These are phyloP conservation scores for Phtheirospermum japonicum DNA, from an alignment of 257 asterid species.

Conservation along the genomic window DNA sequence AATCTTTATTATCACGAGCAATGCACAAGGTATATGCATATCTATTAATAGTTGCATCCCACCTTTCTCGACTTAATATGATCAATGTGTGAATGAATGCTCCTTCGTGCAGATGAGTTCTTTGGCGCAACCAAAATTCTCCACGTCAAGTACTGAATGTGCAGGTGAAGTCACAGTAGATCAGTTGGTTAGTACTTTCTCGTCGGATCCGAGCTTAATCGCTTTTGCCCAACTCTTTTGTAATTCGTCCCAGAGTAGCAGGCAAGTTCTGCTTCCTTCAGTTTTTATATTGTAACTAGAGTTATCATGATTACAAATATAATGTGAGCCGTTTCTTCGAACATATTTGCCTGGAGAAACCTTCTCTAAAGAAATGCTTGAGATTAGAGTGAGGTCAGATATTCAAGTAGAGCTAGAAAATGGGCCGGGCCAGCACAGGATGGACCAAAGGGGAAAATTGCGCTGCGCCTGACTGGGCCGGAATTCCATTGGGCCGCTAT, in stretches of 20 bases:
- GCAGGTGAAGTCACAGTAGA: constrained; percentile 67
- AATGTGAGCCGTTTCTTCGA: not conserved
- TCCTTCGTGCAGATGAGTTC: constrained; percentile 63
- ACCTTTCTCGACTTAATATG: constrained; percentile 8
- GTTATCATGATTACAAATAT: constrained; percentile 10
- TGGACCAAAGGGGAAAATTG: no score
- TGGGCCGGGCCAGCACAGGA: no score
- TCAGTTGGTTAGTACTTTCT: constrained; percentile 89
- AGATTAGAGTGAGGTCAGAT: not conserved
- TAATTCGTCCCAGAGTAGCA: constrained; percentile 66
- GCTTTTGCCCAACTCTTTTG: constrained; percentile 94
- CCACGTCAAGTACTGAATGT: constrained; percentile 36
- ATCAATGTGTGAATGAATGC: constrained; percentile 29
- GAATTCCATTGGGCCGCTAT: no score
- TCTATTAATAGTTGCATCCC: constrained; percentile 20
- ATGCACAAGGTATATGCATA: constrained; percentile 78
- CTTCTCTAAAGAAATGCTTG: not conserved
- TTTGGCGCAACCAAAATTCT: constrained; percentile 51
- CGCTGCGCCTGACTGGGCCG: no score
- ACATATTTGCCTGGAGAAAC: not conserved
- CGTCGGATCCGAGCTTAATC: constrained; percentile 90
- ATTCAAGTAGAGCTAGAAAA: not conserved
- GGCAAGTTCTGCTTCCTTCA: constrained; percentile 43
- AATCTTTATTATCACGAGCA: constrained; percentile 87
- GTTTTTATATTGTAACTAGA: constrained; percentile 3